phyloP scores from a whole-genome alignment of 2,329 filamentous ascomycete genomes.

The Sclerotinia subarctica region DNA sequence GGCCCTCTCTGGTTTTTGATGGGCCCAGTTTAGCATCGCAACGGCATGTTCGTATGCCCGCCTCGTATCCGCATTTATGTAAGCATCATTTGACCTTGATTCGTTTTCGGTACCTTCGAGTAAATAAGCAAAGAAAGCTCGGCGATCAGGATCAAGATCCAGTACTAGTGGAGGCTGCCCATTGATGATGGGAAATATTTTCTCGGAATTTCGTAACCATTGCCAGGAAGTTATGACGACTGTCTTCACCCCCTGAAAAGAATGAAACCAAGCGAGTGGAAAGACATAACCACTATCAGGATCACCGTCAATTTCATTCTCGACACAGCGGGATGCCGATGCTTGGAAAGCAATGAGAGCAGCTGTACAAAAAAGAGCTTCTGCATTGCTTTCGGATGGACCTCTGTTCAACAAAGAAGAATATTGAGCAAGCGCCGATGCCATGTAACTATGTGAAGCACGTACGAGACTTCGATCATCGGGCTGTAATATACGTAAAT shows the following conservation, averaged over 20 bases:
- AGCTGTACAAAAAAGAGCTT: conserved; percentile 60
- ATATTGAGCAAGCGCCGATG: conserved; percentile 60
- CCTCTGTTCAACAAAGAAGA: conserved; percentile 54
- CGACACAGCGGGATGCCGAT: conserved; percentile 59
- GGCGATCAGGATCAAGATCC: conserved; percentile 51
- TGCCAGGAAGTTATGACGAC: conserved; percentile 63
- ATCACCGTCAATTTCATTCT: conserved; percentile 49
- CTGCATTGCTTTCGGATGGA: conserved; percentile 57
- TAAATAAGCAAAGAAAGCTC: conserved; percentile 59
- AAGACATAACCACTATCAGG: conserved; percentile 50
- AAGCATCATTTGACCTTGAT: conserved; percentile 40
- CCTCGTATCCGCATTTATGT: conserved; percentile 39
- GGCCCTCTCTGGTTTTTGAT: conserved; percentile 56
- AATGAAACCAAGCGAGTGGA: conserved; percentile 64
- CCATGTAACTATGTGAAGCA: conserved; percentile 63
- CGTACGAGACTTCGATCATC: conserved; percentile 58
- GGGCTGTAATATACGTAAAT: conserved; percentile 55
- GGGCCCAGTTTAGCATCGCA: conserved; percentile 65
- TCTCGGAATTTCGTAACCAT: conserved; percentile 56
- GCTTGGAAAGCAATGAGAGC: conserved; percentile 66
- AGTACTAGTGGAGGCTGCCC: conserved; percentile 61
- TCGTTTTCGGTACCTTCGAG: conserved; percentile 58
- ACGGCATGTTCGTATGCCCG: conserved; percentile 62
- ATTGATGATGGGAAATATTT: conserved; percentile 60
- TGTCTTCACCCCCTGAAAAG: conserved; percentile 65